A percentile compares a stretch with the other conserved stretches of the same genome.
These are phyloP conservation scores for Choanephora cucurbitarum DNA, from an alignment of 371 early-diverging fungal species.

Conservation along the genomic window DNA sequence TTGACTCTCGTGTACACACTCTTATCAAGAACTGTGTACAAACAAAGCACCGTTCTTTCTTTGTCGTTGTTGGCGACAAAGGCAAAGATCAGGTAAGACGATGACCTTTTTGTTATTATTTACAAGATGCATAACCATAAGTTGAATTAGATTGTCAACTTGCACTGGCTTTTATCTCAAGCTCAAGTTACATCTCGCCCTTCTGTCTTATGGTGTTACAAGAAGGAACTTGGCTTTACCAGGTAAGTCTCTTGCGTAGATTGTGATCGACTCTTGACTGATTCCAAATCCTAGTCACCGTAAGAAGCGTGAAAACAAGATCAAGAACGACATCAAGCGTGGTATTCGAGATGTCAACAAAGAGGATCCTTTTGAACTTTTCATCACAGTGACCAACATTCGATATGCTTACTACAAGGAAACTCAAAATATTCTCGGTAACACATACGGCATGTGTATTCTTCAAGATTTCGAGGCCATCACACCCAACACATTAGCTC, in stretches of 20 bases:
- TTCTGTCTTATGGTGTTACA: conserved; percentile 98
- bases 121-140: neutral
- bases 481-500: conserved; percentile 97
- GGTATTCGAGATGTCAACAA: conserved; percentile 89
- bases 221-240: conserved; percentile 95
- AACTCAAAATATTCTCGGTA: conserved; percentile 97
- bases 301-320: conserved; percentile 94
- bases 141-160: conserved; percentile 79
- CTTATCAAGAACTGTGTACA: conserved; percentile 92
- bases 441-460: conserved; percentile 98
- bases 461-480: conserved; percentile 99
- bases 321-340: conserved; percentile 87
- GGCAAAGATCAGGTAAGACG: conserved; percentile 89
- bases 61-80: conserved; percentile 95
- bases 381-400: conserved; percentile 93
- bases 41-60: conserved; percentile 92
- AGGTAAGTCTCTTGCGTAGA: too few relatives aligned
- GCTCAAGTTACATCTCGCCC: conserved; percentile 89
- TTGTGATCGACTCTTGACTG: too few relatives aligned
- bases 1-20: conserved; percentile 93
- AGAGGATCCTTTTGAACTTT: conserved; percentile 96
- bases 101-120: conserved; percentile 1
- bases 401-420: conserved; percentile 99
- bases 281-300: too few relatives aligned
- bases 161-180: conserved; percentile 96